Conservation (phyloP, 1,284 basidiomycete species). For the Puccinia brachypodii region DNA sequence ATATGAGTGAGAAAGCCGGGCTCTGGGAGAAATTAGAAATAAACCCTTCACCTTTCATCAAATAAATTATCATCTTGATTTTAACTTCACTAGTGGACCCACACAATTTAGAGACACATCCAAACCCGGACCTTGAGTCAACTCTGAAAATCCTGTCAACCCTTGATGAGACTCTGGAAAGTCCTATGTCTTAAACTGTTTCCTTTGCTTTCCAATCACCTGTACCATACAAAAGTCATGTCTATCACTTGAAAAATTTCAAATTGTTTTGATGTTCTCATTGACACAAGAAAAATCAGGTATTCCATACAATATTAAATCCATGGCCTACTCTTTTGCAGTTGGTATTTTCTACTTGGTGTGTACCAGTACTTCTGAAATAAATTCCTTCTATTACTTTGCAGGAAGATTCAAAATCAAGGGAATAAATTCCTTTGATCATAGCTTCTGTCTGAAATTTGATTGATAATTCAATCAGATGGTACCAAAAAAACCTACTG, state of each 20-base stretch:
- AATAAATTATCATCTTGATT: neutral
- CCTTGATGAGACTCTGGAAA: neutral
- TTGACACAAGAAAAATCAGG: neutral
- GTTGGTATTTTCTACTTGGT: neutral
- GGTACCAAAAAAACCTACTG: neutral
- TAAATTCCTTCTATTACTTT: neutral
- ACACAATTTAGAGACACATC: neutral
- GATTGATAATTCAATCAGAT: neutral
- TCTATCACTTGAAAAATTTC: neutral
- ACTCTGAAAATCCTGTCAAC: neutral
- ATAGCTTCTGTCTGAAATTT: neutral
- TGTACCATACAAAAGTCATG: neutral
- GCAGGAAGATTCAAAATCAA: neutral
- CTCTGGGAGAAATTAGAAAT: neutral
- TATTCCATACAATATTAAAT: neutral
- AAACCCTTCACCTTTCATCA: neutral
- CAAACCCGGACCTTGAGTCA: neutral
- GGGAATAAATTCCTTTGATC: neutral
- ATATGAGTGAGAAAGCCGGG: neutral
- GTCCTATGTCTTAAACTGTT: neutral
- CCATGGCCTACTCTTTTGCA: neutral
- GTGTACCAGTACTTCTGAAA: neutral
- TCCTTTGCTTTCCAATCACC: neutral
- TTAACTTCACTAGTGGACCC: neutral
- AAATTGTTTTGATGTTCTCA: neutral